Evolutionary conservation across 495 filamentous ascomycete genomes (phyloP).

Genomic region (Podospora bellae-mahoneyi): DNA sequence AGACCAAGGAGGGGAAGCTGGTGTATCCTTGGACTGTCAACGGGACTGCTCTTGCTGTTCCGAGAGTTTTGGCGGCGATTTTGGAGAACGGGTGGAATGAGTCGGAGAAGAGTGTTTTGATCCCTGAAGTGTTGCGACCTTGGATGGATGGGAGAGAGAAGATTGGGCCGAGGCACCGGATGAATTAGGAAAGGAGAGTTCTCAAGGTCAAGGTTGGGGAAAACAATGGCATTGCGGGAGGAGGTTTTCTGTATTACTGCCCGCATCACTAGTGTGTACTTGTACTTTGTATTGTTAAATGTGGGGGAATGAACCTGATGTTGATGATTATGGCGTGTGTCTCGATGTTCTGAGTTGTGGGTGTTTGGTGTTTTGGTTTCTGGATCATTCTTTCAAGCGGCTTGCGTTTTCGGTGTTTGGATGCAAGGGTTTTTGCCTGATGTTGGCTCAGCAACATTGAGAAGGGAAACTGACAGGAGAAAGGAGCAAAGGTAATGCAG

Average conservation of each 20-base stretch:
- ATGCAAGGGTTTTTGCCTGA: not conserved
- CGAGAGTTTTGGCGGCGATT: conserved; percentile 83
- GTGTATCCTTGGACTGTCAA: conserved; percentile 83
- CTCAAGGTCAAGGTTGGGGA: conserved; percentile 7
- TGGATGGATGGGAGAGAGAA: conserved; percentile 76
- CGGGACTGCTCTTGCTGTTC: conserved; percentile 89
- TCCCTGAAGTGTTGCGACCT: conserved; percentile 72
- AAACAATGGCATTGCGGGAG: not conserved
- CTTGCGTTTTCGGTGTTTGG: not conserved
- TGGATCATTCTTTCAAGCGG: not conserved
- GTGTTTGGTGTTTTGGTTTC: not conserved
- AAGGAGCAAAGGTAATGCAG: not conserved
- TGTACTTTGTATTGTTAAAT: not conserved
- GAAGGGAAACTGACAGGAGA: not conserved
- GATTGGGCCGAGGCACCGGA: conserved; percentile 49
- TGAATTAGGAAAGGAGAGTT: conserved; percentile 7
- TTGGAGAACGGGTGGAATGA: conserved; percentile 91
- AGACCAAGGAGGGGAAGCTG: conserved; percentile 43
- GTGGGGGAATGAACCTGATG: not conserved
- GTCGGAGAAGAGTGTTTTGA: conserved; percentile 53
- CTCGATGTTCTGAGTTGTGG: not conserved
- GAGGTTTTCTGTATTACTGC: conserved; percentile 3
- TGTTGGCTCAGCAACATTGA: not conserved
- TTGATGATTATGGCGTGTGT: not conserved
- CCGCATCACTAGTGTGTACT: not conserved